Conservation (phyloP, 331 rosid species). For the Pyracantha coccinea region DNA sequence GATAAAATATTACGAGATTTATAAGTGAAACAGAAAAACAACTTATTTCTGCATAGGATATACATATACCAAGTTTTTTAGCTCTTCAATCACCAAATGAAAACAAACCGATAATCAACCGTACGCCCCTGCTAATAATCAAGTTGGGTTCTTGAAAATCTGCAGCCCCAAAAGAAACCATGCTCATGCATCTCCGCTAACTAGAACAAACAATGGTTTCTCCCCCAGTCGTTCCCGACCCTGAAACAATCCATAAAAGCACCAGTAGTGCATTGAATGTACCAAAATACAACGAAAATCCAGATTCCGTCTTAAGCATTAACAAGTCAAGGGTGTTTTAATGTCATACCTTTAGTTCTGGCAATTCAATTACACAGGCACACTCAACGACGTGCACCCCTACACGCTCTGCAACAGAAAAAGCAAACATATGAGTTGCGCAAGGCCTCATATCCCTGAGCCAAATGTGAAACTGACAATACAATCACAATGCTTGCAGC, state of each 20-base stretch:
- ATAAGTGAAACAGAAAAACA: not conserved
- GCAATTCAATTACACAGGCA: conserved; percentile 87
- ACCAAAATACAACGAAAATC: not conserved
- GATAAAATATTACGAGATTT: not conserved
- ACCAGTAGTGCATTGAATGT: not conserved
- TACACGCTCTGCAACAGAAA: conserved; percentile 63
- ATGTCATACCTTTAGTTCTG: conserved; percentile 69
- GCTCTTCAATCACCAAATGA: conserved; percentile 14
- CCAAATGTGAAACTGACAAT: too few relatives aligned
- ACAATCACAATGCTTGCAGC: too few relatives aligned
- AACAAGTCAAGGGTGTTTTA: not conserved
- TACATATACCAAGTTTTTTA: not conserved
- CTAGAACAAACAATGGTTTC: conserved; percentile 68
- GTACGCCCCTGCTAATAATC: conserved; percentile 6
- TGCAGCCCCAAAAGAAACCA: conserved; percentile 16
- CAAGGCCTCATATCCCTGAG: too few relatives aligned
- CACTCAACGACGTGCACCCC: conserved; percentile 80
- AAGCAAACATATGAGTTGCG: not conserved
- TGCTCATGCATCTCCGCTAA: conserved; percentile 38
- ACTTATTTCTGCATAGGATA: not conserved
- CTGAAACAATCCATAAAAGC: conserved; percentile 39
- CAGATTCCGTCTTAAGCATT: not conserved
- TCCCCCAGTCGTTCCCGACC: conserved; percentile 69
- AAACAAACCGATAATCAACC: conserved; percentile 12
- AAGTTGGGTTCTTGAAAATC: conserved; percentile 14